Evolutionary conservation across 345 rosid genomes (phyloP), one percentile per base, ranked within the genome.

Genomic region (Syzygium oleosum): DNA sequence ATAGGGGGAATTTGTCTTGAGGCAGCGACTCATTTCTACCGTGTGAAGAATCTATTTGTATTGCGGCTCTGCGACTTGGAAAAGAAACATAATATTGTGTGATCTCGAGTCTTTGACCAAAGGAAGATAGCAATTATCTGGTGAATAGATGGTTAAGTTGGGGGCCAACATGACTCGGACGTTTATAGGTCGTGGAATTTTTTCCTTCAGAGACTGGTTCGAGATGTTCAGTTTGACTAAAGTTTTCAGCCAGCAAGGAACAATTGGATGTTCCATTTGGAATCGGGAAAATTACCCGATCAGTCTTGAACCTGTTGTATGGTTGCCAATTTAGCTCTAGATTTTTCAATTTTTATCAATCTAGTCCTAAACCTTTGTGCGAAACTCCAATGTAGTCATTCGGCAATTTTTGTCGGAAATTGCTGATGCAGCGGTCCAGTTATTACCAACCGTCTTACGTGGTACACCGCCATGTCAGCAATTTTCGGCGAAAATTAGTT

Each of bases 381-480:
- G 3, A 68, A 31, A 31, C 34, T 8, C 9, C 10, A 65, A 65
- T 65, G 5, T 2, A 65, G 0, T 14, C 43, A 0, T 31, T 65
- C 16, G 0, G 3, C 22, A 31, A 16, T 8, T 65, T 31, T 65
- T 7, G 2, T 31, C 16, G 22, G 0, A 65, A 31, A 31, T 31
- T 2, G 9, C 10, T 15, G 0, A 31, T 7, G 17, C 4, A 11
- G 9, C 0, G 22, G 22, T 65, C 17, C 1, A 29, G 4, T 65
- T 3, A 31, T 65, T 1, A 0, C 3, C 2, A 2, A 2, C 3
- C 23, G 8, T 31, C 43, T 21, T 68, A 31, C 9, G 3, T 31
- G 43, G 12, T 43, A 31, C 21, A 68, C 14, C 3, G 23, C 19
- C 2, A 68, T 0, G 12, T 31, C 5, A 5, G 23, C 0, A 6